Evolutionary conservation across 2,329 filamentous ascomycete species (phyloP).

Genomic region (Ophiostoma himal-ulmi): DNA sequence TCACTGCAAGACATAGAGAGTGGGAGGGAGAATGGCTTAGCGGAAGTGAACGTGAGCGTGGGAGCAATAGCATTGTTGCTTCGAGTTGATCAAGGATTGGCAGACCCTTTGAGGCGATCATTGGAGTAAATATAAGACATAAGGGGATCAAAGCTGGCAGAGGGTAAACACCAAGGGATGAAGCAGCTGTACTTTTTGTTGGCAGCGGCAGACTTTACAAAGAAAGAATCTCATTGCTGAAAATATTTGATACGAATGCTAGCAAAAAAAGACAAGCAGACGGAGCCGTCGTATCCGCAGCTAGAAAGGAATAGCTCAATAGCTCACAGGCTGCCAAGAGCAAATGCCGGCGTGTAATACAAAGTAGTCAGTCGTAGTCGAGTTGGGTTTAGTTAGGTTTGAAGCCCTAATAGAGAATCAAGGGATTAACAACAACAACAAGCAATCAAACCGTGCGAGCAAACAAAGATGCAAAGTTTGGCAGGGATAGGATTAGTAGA

Average conservation of each 20-base stretch:
- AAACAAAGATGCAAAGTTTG: neutral
- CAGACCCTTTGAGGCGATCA: constrained; percentile 1
- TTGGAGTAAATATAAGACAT: neutral
- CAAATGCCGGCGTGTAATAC: neutral
- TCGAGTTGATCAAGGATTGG: neutral
- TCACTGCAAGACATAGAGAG: neutral
- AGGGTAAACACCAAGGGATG: neutral
- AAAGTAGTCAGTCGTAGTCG: neutral
- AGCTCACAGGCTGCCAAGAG: neutral
- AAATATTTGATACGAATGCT: neutral
- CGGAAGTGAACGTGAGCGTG: neutral
- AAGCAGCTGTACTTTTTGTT: neutral
- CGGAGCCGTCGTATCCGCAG: constrained; percentile 6
- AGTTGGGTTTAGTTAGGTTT: neutral
- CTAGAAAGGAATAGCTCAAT: neutral
- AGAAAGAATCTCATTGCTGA: neutral
- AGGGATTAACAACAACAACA: neutral
- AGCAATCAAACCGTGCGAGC: neutral
- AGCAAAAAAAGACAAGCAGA: neutral
- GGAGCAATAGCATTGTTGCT: constrained; percentile 3
- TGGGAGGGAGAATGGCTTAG: neutral
- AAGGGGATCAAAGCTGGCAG: neutral
- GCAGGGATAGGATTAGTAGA: neutral
- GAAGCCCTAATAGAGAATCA: constrained; percentile 2
- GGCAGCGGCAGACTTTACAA: neutral